Evolutionary conservation across 1,284 basidiomycete species (phyloP), one percentile per base, ranked within the genome.

Genomic region (Hypsizygus ulmarius): DNA sequence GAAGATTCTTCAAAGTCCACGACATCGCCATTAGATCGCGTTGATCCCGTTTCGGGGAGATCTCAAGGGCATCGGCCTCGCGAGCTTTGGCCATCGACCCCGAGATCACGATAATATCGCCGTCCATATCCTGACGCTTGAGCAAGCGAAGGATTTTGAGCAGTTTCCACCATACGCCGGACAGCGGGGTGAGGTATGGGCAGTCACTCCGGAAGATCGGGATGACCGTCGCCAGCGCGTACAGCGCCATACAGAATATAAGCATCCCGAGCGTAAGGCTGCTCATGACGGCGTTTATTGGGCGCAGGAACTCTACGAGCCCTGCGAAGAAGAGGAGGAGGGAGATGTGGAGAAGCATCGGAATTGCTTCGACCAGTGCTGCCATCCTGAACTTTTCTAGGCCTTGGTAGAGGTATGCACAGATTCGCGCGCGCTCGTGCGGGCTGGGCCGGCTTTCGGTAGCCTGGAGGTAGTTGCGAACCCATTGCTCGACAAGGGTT

Each of bases 251-350:
- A 41, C 61, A 68, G 11, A 61, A 21, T 8, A 62, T 19, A 4
- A 71, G 57, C 33, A 70, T 53, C 4, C 49, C 58, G n/a, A 67
- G 37, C 9, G 69, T 61, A 5, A 69, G 42, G 45, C 59, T 60
- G 36, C 61, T 65, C 35, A 73, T 59, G 9, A 47, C 48, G 6
- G 46, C 8, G 52, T 69, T 69, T 11, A 72, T 56, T 11, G 65
- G 59, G 10, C 54, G 56, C 9, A 74, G 56, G 47, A 72, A 72
- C 27, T 64, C 63, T 18, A 67, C 60, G 9, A 75, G 60, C 5
- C 70, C 72, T 5, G 64, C 62, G 30, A 72, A 68, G 50, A 74
- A 74, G 1, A 73, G 57, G 21, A 71, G 62, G 16, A 73, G 59
- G 3, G 71, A 70, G 9, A 66, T 52, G 50, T 73, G 72, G 9